These are phyloP conservation scores for Amanita polypyramis DNA, from an alignment of 768 basidiomycete species.

Conservation along the genomic window DNA sequence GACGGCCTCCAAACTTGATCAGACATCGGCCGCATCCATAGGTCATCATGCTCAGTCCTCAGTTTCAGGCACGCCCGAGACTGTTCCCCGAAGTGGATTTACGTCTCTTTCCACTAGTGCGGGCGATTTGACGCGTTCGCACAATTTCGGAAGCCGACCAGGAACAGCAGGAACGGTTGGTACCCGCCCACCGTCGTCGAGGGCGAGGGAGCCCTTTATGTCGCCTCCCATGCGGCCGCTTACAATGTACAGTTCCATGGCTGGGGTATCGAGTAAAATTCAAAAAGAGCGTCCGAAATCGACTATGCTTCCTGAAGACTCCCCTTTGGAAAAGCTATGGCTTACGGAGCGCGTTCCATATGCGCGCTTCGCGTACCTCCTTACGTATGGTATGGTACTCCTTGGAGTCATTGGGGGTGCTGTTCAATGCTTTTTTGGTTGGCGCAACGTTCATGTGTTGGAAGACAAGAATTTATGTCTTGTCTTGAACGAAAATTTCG, in stretches of 20 bases:
- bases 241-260: conserved; percentile 41
- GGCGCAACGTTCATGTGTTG: conserved; percentile 36
- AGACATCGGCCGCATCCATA: conserved; percentile 18
- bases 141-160: conserved; percentile 28
- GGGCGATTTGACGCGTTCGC: conserved; percentile 30
- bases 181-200: conserved; percentile 25
- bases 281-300: conserved; percentile 38
- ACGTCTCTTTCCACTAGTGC: conserved; percentile 30
- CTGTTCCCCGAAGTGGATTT: conserved; percentile 23
- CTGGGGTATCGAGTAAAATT: conserved; percentile 27
- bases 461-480: conserved; percentile 39
- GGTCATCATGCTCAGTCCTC: conserved; percentile 14
- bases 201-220: conserved; percentile 45
- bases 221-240: conserved; percentile 48
- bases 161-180: conserved; percentile 15
- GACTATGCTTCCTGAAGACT: conserved; percentile 30
- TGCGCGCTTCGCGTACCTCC: conserved; percentile 42
- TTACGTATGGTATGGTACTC: conserved; percentile 52
- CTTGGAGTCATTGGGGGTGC: conserved; percentile 46
- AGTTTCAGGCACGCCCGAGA: too few relatives aligned
- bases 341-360: conserved; percentile 43
- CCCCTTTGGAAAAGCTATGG: conserved; percentile 55
- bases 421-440: conserved; percentile 47
- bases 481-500: conserved; percentile 74
- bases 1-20: conserved; percentile 27